phyloP scores from a whole-genome alignment of 257 asterid species.

The Scutellaria minor region DNA sequence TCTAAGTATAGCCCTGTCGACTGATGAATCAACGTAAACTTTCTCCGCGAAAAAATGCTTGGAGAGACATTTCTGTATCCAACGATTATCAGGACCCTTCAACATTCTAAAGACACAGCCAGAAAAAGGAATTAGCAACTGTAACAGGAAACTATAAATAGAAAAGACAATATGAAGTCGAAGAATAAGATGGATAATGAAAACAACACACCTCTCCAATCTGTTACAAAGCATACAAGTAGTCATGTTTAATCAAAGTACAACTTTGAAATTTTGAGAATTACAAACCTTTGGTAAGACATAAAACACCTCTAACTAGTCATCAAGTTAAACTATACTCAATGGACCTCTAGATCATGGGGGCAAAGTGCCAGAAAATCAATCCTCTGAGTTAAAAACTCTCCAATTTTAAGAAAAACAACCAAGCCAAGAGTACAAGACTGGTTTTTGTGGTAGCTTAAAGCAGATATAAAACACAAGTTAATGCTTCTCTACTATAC shows the following conservation, averaged over 20 bases:
- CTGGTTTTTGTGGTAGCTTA: not conserved
- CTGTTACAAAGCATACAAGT: not conserved
- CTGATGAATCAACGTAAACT: constrained; percentile 67
- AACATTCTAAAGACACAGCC: constrained; percentile 54
- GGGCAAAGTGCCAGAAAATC: not conserved
- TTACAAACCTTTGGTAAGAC: too few relatives aligned
- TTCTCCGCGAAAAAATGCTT: constrained; percentile 70
- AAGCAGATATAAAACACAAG: not conserved
- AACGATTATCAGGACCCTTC: constrained; percentile 48
- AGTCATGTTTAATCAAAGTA: too few relatives aligned
- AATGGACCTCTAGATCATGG: too few relatives aligned
- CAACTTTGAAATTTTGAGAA: too few relatives aligned
- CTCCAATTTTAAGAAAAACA: not conserved
- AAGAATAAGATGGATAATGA: not conserved
- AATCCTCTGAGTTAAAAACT: not conserved
- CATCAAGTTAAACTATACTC: too few relatives aligned
- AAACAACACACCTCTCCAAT: not conserved
- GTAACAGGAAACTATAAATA: constrained; percentile 22
- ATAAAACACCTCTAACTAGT: too few relatives aligned
- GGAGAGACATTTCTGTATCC: constrained; percentile 49
- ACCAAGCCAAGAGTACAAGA: not conserved
- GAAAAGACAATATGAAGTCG: not conserved
- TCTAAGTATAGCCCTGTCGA: constrained; percentile 55
- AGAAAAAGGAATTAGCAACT: constrained; percentile 29
- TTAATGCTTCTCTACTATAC: constrained; percentile 8